A percentile compares a stretch with the other conserved stretches of the same genome.
These are phyloP conservation scores for Diaporthe citriasiana DNA, from an alignment of 2,329 filamentous ascomycete genomes.

Conservation along the genomic window DNA sequence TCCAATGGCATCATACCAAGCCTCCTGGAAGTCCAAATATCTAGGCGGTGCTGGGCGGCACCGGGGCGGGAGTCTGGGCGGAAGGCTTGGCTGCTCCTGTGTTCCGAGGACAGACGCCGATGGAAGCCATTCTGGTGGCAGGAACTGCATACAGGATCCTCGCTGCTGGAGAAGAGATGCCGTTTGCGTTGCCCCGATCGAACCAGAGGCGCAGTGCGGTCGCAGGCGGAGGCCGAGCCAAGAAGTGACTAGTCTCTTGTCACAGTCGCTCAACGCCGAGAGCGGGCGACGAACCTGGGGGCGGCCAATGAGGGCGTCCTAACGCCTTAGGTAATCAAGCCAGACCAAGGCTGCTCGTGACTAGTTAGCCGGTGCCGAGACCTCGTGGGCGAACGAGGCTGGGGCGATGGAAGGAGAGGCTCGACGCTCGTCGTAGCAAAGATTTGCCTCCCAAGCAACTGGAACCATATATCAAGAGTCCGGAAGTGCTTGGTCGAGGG, in stretches of 20 bases:
- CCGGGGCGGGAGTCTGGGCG: conserved; percentile 39
- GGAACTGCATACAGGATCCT: conserved; percentile 28
- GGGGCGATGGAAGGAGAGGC: neutral
- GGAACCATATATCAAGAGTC: conserved; percentile 21
- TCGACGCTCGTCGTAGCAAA: conserved; percentile 11
- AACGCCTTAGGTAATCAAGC: conserved; percentile 23
- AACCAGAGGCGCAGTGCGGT: conserved; percentile 27
- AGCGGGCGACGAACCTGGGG: conserved; percentile 20
- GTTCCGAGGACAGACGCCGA: conserved; percentile 30
- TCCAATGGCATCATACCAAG: conserved; percentile 36
- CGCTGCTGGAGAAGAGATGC: conserved; percentile 26
- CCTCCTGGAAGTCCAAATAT: conserved; percentile 10
- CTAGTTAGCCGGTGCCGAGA: conserved; percentile 30
- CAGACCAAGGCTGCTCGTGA: neutral
- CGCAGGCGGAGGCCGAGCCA: conserved; percentile 32
- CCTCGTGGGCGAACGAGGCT: conserved; percentile 16
- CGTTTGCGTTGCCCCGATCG: conserved; percentile 30
- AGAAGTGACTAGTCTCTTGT: conserved; percentile 35
- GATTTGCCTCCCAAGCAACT: conserved; percentile 14
- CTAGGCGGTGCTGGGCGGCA: conserved; percentile 34
- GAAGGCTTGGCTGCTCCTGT: conserved; percentile 26
- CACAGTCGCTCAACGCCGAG: conserved; percentile 23
- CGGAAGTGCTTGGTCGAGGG: conserved; percentile 16
- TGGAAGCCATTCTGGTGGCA: conserved; percentile 31
- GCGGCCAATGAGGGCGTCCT: conserved; percentile 17